Percentiles rank a stretch among this genome's conserved stretches.
phyloP scores from a whole-genome alignment of 148 eudicot species.

The Heliamphora exappendiculata region DNA sequence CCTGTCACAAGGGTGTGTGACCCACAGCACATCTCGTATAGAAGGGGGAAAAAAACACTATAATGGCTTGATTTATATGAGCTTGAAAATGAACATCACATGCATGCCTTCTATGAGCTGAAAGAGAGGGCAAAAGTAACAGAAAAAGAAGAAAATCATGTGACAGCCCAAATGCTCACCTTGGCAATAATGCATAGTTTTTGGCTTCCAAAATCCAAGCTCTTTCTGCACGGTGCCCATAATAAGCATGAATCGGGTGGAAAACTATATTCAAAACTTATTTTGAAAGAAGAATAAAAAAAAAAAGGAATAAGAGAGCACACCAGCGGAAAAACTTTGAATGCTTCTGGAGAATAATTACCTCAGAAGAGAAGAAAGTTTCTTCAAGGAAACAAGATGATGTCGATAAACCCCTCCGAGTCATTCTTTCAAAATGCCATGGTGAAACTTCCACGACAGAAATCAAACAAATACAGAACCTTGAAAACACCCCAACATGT shows the following conservation, averaged over 20 bases:
- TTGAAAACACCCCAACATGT: background rate
- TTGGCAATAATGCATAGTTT: constrained; percentile 15
- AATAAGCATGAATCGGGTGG: constrained; percentile 4
- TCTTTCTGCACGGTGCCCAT: constrained; percentile 12
- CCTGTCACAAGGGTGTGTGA: too few species aligned
- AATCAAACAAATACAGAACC: background rate
- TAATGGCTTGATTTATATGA: background rate
- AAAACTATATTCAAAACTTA: background rate
- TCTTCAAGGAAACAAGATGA: constrained; percentile 3
- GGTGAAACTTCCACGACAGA: background rate
- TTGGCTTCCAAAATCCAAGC: constrained; percentile 8
- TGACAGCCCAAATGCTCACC: constrained; percentile 14
- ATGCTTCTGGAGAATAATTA: background rate
- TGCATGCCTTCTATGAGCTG: background rate
- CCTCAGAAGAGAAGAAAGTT: constrained; percentile 6
- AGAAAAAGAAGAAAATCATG: background rate
- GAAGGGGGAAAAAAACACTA: too few species aligned
- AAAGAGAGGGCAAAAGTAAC: background rate
- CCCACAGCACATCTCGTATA: too few species aligned
- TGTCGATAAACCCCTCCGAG: background rate
- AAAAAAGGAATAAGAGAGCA: background rate
- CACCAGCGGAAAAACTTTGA: background rate
- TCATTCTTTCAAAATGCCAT: constrained; percentile 10
- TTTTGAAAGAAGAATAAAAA: too few species aligned
- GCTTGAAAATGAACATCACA: background rate